Evolutionary conservation across 495 filamentous ascomycete genomes (phyloP), one percentile per base, ranked within the genome.

Genomic region (Lentithecium fluviatile): DNA sequence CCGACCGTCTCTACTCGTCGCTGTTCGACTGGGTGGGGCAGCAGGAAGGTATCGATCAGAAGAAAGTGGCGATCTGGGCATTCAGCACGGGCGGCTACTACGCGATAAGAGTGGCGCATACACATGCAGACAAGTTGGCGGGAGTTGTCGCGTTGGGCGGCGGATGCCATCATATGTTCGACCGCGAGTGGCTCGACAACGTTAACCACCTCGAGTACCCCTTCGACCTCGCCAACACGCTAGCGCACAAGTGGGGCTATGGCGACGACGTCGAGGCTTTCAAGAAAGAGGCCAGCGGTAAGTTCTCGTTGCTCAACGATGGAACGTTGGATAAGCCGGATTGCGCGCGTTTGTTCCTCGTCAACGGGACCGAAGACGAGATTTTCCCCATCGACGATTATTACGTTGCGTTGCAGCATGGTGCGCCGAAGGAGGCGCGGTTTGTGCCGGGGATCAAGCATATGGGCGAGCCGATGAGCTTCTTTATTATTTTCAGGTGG

Each of bases 311-410:
- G 13, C 73, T 91, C 0, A 82, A 88, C 65, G 85, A 82, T 34
- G 87, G 88, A 7, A 83, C 89, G 45, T 66, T 90, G 21, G 74
- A 86, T 59, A 76, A 77, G 73, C 79, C 81, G 17, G 17, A 64
- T 1, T 86, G 82, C 55, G 81, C 85, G 17, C 74, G 85, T 45
- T 69, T 91, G 54, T 69, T 91, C 36, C 70, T 90, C 43, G 75
- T 91, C 52, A 91, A 91, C 69, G 87, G 88, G 12, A 82, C 80
- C 8, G 76, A 82, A 34, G 87, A 90, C 60, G 87, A 85, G 7
- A 78, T 91, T 46, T 88, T 89, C 73, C 89, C 88, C 0, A 87
- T 91, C 56, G 88, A 91, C 64, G 88, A 91, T 70, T 90, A 73
- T 79, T 59, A 83, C 82, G 69, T 74, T 84, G 64, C 75, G 83